These are phyloP conservation scores for Thermomyces lanuginosus DNA, from an alignment of 2,329 filamentous ascomycete genomes.

Conservation along the genomic window DNA sequence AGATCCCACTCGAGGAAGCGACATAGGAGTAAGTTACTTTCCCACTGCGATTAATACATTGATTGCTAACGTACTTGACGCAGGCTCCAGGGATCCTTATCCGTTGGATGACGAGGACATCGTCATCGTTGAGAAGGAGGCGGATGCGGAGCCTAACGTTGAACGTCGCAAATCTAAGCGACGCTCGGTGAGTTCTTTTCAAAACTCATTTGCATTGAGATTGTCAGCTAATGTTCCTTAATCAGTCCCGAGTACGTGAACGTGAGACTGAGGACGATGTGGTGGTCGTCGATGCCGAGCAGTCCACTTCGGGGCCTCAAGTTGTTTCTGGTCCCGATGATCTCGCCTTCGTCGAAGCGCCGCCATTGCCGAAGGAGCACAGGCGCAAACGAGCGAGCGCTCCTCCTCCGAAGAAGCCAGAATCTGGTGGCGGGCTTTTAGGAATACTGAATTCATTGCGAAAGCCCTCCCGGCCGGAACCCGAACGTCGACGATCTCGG, in stretches of 20 bases:
- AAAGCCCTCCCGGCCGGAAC: conserved; percentile 17
- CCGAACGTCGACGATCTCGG: conserved; percentile 22
- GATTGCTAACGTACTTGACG: conserved; percentile 1
- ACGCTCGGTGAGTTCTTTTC: conserved; percentile 4
- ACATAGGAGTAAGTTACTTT: conserved; percentile 17
- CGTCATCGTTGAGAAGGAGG: conserved; percentile 40
- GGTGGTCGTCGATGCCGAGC: conserved; percentile 37
- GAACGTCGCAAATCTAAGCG: conserved; percentile 5
- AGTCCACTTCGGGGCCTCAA: conserved; percentile 29
- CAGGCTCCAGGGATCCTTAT: conserved; percentile 39
- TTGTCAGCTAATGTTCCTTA: conserved; percentile 1
- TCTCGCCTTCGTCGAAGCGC: conserved; percentile 35
- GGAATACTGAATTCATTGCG: conserved; percentile 43
- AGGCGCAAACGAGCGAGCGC: conserved; percentile 43
- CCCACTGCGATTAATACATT: neutral
- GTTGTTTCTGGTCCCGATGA: conserved; percentile 34
- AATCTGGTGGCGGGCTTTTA: conserved; percentile 37
- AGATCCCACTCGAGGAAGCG: conserved; percentile 39
- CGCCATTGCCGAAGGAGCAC: conserved; percentile 32
- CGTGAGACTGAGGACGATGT: conserved; percentile 28
- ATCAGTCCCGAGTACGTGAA: conserved; percentile 3
- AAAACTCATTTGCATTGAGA: neutral
- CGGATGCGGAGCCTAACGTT: conserved; percentile 12
- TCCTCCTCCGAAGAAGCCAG: conserved; percentile 39
- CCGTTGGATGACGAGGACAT: conserved; percentile 48